Conservation (phyloP, 2,329 filamentous ascomycete species). For the Albifimbria verrucaria region DNA sequence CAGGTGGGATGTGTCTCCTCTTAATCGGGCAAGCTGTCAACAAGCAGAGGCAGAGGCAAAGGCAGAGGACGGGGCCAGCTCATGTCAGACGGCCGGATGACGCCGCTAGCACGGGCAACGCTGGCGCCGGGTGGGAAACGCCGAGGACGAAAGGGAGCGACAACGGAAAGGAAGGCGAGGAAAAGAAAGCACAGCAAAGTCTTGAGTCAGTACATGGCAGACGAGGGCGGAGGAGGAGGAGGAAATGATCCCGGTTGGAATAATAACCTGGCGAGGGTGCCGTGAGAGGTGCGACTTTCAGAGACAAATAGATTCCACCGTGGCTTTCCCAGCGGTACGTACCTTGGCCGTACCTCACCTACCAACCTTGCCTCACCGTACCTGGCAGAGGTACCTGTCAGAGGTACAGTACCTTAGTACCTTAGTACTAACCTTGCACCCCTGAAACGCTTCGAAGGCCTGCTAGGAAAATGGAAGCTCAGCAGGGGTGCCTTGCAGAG, state of each 20-base stretch:
- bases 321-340: constrained; percentile 7
- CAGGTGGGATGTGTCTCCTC: neutral
- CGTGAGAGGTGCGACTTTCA: neutral
- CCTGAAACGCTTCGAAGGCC: too few relatives aligned
- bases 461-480: too few relatives aligned
- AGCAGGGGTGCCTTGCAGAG: too few relatives aligned
- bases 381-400: neutral
- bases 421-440: too few relatives aligned
- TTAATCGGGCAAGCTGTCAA: constrained; percentile 1
- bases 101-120: neutral
- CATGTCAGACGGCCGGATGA: constrained; percentile 1
- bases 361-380: too few relatives aligned
- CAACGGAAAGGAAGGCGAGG: neutral
- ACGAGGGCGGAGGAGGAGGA: neutral
- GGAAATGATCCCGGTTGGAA: neutral
- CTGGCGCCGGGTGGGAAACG: neutral
- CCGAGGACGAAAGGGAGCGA: neutral
- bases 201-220: neutral
- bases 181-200: neutral
- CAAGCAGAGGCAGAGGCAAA: neutral
- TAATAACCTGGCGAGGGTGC: neutral
- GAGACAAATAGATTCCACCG: constrained; percentile 6
- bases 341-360: neutral
- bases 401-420: too few relatives aligned
- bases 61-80: neutral